Evolutionary conservation across 495 filamentous ascomycete species (phyloP), one percentile per base, ranked within the genome.

Genomic region (Lepidopterella palustris): DNA sequence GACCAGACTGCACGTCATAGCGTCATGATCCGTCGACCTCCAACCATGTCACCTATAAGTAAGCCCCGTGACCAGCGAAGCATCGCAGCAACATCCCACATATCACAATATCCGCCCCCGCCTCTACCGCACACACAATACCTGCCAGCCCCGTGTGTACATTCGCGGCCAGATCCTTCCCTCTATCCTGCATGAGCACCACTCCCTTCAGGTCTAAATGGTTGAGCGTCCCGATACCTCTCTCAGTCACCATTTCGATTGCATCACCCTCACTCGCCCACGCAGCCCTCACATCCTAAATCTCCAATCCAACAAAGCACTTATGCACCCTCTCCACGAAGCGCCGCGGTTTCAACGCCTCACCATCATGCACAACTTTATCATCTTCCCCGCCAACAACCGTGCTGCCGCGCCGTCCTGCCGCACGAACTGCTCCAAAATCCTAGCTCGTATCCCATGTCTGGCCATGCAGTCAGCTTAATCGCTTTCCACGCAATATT

Each of bases 21-120:
- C 29, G 24, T 66, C 53, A 49, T 65, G 68, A 29, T 68, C 59
- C 1, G 42, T 53, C 29, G 48, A 23, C n/a, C 32, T 52, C 68
- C 69, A 71, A 2, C 39, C 20, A 55, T 70, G 63, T 65, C 68
- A 70, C 59, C 61, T 70, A 3, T 59, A 50, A 23, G 69, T 68
- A 0, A 66, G 55, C 11, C 68, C 69, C 45, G 68, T 70, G 39
- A 70, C 65, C 6, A 68, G 69, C 54, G 47, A 59, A 1, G 69
- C 69, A 53, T 71, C 69, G 10, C 62, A 52, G 10, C 68, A 67
- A 1, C 67, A n/a, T 53, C 24, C 68, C 68, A 49, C 69, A 71
- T 45, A 71, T 63, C 40, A 71, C 60, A 54, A 70, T 66, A 26
- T 71, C 64, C 9, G 61, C 61, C 18, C 57, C 60, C 24, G 28